phyloP scores from a whole-genome alignment of 257 asterid genomes.

The Capsicum chinense region DNA sequence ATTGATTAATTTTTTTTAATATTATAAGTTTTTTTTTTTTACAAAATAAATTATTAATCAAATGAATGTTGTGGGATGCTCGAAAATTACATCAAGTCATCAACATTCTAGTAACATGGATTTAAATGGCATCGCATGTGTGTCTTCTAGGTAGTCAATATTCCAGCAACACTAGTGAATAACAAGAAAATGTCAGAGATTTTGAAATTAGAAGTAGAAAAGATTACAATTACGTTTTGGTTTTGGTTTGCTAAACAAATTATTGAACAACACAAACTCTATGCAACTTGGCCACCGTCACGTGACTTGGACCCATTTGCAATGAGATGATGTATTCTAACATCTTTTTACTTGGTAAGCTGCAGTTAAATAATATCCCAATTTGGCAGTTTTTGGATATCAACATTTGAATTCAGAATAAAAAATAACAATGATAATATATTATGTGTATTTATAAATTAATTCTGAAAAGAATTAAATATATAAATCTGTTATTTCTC shows the following conservation, averaged over 20 bases:
- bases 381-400: constrained; percentile 8
- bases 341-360: not conserved
- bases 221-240: not conserved
- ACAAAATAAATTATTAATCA: not conserved
- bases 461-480: too few species aligned
- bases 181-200: constrained; percentile 6
- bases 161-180: not conserved
- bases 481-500: too few species aligned
- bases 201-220: not conserved
- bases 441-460: too few species aligned
- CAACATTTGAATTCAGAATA: not conserved
- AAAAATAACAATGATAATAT: too few species aligned
- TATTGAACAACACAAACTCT: not conserved
- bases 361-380: not conserved
- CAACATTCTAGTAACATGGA: not conserved
- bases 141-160: constrained; percentile 18
- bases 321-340: not conserved
- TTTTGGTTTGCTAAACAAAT: constrained; percentile 16
- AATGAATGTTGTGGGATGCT: not conserved
- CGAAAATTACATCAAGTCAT: too few species aligned
- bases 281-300: constrained; percentile 5
- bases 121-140: not conserved
- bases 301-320: not conserved
- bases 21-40: too few species aligned
- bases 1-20: too few species aligned